Percentiles rank a stretch among this genome's conserved stretches.
phyloP scores from a whole-genome alignment of 1,284 basidiomycete genomes.

The Moniliophthora roreri region DNA sequence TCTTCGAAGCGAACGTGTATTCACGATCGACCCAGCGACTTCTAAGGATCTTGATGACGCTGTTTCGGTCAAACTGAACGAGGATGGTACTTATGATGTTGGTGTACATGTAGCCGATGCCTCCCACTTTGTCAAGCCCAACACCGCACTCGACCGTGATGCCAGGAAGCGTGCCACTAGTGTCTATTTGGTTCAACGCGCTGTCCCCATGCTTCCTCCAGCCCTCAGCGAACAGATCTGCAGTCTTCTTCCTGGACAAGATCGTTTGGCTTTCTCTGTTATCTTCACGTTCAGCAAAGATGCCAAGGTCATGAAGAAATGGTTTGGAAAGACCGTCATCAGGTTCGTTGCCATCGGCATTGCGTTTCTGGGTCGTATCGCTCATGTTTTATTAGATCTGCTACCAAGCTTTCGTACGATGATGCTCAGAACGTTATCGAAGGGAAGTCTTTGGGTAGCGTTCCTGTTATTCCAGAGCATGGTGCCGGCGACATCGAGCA shows the following conservation, averaged over 20 bases:
- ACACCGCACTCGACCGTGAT: constrained; percentile 96
- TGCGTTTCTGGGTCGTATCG: neutral
- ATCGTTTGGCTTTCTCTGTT: constrained; percentile 88
- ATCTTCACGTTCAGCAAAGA: constrained; percentile 88
- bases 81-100: constrained; percentile 89
- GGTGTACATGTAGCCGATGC: constrained; percentile 97
- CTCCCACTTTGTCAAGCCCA: constrained; percentile 94
- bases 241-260: constrained; percentile 84
- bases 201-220: constrained; percentile 96
- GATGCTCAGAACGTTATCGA: constrained; percentile 84
- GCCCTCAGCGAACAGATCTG: constrained; percentile 90
- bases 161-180: constrained; percentile 96
- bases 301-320: constrained; percentile 81
- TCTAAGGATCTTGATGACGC: constrained; percentile 97
- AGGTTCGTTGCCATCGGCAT: constrained; percentile 54
- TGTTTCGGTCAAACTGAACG: constrained; percentile 83
- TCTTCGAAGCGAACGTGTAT: constrained; percentile 81
- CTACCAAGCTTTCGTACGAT: constrained; percentile 82
- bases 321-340: constrained; percentile 93
- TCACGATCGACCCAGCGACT: constrained; percentile 90
- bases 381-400: constrained; percentile 54
- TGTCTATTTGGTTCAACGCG: constrained; percentile 94
- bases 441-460: constrained; percentile 59
- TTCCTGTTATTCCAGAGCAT: constrained; percentile 59
- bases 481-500: constrained; percentile 62